These are phyloP conservation scores for Medicago arabica DNA, from an alignment of 306 rosid genomes.

Conservation along the genomic window DNA sequence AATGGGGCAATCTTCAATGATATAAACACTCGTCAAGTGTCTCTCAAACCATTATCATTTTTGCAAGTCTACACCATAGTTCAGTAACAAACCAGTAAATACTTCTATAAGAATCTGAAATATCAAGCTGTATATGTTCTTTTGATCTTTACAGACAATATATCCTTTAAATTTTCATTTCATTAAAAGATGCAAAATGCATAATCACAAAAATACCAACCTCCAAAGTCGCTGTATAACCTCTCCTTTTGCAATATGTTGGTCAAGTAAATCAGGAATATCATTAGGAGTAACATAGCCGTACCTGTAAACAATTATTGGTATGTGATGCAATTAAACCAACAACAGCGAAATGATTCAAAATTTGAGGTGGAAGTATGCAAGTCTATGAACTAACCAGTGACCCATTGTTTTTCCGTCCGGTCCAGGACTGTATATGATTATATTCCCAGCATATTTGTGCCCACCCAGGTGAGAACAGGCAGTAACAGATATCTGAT, in stretches of 20 bases:
- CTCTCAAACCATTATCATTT: not conserved
- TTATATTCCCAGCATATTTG: conserved; percentile 91
- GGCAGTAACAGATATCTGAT: conserved; percentile 66
- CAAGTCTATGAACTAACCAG: conserved; percentile 60
- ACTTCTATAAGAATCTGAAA: not conserved
- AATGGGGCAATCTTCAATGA: not conserved
- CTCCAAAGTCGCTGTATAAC: conserved; percentile 76
- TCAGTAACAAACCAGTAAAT: conserved; percentile 11
- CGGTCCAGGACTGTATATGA: conserved; percentile 64
- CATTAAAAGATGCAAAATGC: conserved; percentile 13
- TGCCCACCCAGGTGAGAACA: conserved; percentile 94
- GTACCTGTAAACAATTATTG: conserved; percentile 62
- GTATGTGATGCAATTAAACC: not conserved
- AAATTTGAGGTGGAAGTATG: conserved; percentile 5
- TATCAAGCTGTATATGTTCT: not conserved
- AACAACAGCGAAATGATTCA: conserved; percentile 3
- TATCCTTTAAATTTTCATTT: not conserved
- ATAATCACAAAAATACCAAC: conserved; percentile 51
- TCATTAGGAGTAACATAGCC: conserved; percentile 87
- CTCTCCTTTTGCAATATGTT: conserved; percentile 78
- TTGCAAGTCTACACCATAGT: not conserved
- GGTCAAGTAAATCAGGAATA: conserved; percentile 79
- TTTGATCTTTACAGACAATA: conserved; percentile 1
- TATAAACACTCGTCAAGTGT: not conserved
- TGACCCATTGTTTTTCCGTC: conserved; percentile 76